Evolutionary conservation across 2,329 filamentous ascomycete species (phyloP), one percentile per base, ranked within the genome.

Genomic region (Pezicula neosporulosa): DNA sequence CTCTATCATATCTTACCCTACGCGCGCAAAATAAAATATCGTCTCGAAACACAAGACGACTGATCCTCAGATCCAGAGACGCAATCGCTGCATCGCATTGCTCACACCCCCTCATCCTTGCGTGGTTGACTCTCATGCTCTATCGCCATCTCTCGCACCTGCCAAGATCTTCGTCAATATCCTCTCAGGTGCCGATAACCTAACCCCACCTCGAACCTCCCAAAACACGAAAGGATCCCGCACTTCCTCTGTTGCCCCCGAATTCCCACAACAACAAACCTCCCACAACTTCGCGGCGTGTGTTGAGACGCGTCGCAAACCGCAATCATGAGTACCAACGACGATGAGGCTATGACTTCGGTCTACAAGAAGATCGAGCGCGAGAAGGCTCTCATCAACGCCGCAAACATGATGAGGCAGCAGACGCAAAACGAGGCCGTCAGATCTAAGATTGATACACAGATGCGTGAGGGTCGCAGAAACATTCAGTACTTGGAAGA

Each of bases 361-460:
- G 91, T 99, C 75, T 85, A 88, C 75, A 88, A 86, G 77, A 97
- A 99, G 87, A 97, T 99, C 72, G 90, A 97, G 78, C 86, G 93
- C 70, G 94, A 99, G 75, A 93, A 92, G 79, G 89, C 87, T 65
- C 85, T 97, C 67, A 94, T 99, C 78, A 89, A 89, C 71, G 93
- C 90, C 65, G 93, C 93, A 62, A 94, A 90, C 73, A 84, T 89
- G 63, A 96, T 99, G 92, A 88, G 91, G 73, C 87, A 92, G 73
- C 92, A 94, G 71, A 97, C 93, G 63, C 90, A 90, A 76, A 99
- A 99, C 72, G 88, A 92, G 62, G 82, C 85, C 56, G 93, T 97
- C 59, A 87, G 91, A 67, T 92, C 92, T 63, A 85, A 90, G 66
- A 85, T 96, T 70, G 93, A 97, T 68, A 88, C 86, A 57, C 91